Conservation (phyloP, 345 rosid species). For the Hibiscus syriacus region DNA sequence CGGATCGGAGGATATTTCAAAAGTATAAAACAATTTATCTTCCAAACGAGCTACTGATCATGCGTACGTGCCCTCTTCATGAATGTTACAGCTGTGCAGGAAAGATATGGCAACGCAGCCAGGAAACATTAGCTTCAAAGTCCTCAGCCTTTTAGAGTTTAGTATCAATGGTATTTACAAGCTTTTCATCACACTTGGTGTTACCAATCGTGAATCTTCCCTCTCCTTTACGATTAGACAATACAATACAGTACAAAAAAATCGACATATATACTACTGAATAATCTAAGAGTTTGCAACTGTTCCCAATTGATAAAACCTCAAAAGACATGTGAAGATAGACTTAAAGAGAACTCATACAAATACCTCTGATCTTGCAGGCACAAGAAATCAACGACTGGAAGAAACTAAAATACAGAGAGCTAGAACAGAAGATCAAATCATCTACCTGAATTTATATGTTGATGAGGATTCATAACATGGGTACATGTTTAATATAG, state of each 20-base stretch:
- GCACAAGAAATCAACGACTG: neutral
- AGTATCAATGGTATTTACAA: neutral
- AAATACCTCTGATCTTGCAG: neutral
- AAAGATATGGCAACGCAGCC: constrained; percentile 21
- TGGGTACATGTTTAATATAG: neutral
- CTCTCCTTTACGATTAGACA: constrained; percentile 17
- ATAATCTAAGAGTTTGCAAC: neutral
- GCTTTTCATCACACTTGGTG: constrained; percentile 17
- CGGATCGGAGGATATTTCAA: constrained; percentile 31
- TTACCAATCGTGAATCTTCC: constrained; percentile 1
- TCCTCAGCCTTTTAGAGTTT: constrained; percentile 14
- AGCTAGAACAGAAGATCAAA: neutral
- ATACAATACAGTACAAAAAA: neutral
- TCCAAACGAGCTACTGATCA: constrained; percentile 18
- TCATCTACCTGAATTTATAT: neutral
- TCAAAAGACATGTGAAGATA: neutral
- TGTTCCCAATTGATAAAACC: neutral
- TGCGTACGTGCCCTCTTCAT: constrained; percentile 23
- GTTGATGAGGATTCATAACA: neutral
- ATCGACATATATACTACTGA: neutral
- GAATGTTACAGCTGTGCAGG: constrained; percentile 18
- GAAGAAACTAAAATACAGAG: neutral
- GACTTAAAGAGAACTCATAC: neutral
- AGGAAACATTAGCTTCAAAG: constrained; percentile 11
- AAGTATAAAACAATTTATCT: constrained; percentile 26